Evolutionary conservation across 73 alveolate genomes (phyloP).

Genomic region (Paraurostyla sp.): DNA sequence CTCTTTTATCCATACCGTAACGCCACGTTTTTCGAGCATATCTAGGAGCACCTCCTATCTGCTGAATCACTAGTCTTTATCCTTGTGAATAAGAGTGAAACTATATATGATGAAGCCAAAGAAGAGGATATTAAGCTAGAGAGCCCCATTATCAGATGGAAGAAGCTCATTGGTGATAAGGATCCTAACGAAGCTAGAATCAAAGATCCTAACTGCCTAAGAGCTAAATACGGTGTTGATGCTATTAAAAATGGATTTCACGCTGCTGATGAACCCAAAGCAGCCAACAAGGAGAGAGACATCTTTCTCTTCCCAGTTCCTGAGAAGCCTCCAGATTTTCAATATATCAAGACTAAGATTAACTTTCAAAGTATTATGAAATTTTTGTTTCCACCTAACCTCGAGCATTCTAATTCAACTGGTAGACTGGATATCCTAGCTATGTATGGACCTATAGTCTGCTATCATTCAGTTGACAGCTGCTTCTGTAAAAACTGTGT

Average conservation of each 20-base stretch:
- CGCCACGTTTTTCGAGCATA: constrained; percentile 83
- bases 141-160: constrained; percentile 94
- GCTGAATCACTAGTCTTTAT: constrained; percentile 92
- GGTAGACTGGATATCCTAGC: constrained; percentile 97
- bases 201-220: constrained; percentile 69
- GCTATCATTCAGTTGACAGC: constrained; percentile 91
- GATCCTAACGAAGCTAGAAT: constrained; percentile 93
- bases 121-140: constrained; percentile 86
- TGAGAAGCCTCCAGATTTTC: constrained; percentile 92
- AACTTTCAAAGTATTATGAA: constrained; percentile 89
- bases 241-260: constrained; percentile 91
- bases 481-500: constrained; percentile 91
- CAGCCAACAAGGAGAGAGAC: constrained; percentile 97
- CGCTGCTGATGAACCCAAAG: constrained; percentile 91
- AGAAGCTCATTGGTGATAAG: constrained; percentile 92
- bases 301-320: constrained; percentile 95
- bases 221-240: constrained; percentile 92
- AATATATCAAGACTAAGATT: constrained; percentile 86
- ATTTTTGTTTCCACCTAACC: constrained; percentile 95
- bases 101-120: constrained; percentile 78
- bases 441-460: constrained; percentile 94
- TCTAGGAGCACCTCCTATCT: constrained; percentile 86
- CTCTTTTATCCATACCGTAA: constrained; percentile 83
- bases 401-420: constrained; percentile 95
- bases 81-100: constrained; percentile 81